Evolutionary conservation across 345 rosid genomes (phyloP), one percentile per base, ranked within the genome.

Genomic region (Raphanus raphanistrum): DNA sequence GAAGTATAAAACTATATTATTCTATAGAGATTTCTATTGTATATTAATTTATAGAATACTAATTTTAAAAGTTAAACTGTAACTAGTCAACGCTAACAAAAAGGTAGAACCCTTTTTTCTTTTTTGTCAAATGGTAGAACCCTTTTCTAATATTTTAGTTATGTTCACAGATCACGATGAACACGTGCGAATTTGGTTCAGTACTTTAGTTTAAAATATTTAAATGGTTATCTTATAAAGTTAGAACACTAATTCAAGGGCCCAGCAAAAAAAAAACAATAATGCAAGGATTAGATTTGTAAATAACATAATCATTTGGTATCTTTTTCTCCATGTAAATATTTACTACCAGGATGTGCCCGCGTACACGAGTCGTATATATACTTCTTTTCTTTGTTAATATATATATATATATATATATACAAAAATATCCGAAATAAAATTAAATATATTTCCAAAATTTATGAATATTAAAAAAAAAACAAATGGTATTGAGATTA

Each of bases 81-180:
- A 65, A 21, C 66, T 59, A 72, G 68, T 54, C 41, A 68, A 43
- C 41, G 77, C 68, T 78, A 21, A 65, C 58, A 66, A 11, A 67
- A 71, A 71, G 58, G 50, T 21, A 21, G 21, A 21, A 21, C 21
- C 21, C 21, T 21, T 21, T 21, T 21, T 43, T 21, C 1, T 21
- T 21, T 43, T 21, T 4, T 41, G 5, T 4, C 4, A 69, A 61
- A 15, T 7, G 29, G 1, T 36, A 31, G 33, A 21, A 21, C 21
- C 0, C 21, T 21, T 21, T 33, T 59, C 16, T 25, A 35, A 26
- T 59, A 72, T 60, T 31, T 78, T 67, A 48, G 70, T 73, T 73
- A 27, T 33, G 67, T 79, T 73, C 60, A 79, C 74, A 61, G 67
- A 52, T 35, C 78, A 79, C 78, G 78, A 67, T 48, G 9, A 55